A percentile compares a stretch with the other conserved stretches of the same genome.
phyloP scores from a whole-genome alignment of 805 yeast genomes.

The Diddensiella caesifluorescens region DNA sequence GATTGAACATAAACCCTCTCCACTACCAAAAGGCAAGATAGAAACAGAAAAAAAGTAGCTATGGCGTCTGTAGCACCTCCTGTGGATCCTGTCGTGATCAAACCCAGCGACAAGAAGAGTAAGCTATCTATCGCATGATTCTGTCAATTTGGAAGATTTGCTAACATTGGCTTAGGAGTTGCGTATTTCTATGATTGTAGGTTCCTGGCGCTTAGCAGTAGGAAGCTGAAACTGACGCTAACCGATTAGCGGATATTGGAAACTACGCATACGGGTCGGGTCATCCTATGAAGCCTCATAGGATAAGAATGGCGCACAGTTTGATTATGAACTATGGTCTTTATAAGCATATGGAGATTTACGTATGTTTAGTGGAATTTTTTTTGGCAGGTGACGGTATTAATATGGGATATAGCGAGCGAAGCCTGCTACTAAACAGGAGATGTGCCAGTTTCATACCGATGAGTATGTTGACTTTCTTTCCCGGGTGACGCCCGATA shows the following conservation, averaged over 20 bases:
- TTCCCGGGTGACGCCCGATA: conserved; percentile 87
- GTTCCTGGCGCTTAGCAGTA: conserved; percentile 10
- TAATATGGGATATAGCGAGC: conserved; percentile 47
- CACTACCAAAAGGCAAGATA: too few species aligned
- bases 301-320: conserved; percentile 98
- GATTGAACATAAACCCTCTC: too few species aligned
- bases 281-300: conserved; percentile 98
- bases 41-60: background rate
- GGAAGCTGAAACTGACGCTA: conserved; percentile 7
- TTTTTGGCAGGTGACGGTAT: background rate
- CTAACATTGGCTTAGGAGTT: conserved; percentile 37
- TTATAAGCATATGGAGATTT: conserved; percentile 94
- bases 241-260: conserved; percentile 72
- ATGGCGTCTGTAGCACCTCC: conserved; percentile 9
- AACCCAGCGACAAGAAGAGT: conserved; percentile 17
- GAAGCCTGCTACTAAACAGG: conserved; percentile 95
- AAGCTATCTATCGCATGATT: too few species aligned
- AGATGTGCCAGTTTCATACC: conserved; percentile 97
- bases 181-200: conserved; percentile 70
- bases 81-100: conserved; percentile 15
- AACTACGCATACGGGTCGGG: conserved; percentile 98
- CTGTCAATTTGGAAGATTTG: too few species aligned
- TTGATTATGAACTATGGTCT: conserved; percentile 95
- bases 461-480: conserved; percentile 95
- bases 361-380: conserved; percentile 32